phyloP scores from a whole-genome alignment of 768 basidiomycete genomes.

The Roridomyces roridus region DNA sequence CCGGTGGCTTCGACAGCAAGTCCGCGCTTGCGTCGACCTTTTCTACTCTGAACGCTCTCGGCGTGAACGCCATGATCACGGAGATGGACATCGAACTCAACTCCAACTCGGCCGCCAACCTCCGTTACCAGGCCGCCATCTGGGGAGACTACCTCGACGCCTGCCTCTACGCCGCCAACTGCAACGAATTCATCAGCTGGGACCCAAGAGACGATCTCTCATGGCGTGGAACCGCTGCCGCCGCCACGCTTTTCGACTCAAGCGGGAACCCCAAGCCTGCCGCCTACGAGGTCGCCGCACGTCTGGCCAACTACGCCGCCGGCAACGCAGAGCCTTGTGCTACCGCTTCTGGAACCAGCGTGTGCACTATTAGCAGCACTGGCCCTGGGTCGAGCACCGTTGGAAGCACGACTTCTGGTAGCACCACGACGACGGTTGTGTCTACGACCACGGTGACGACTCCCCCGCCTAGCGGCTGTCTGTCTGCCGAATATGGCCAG shows the following conservation, averaged over 20 bases:
- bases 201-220: slow-evolving; percentile 23
- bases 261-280: slow-evolving; percentile 19
- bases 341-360: slow-evolving; percentile 12
- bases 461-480: slow-evolving; percentile 7
- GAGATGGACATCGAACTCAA: slow-evolving; percentile 17
- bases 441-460: slow-evolving; percentile 3
- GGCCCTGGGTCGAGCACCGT: neutral
- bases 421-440: neutral
- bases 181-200: slow-evolving; percentile 23
- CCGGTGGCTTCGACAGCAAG: slow-evolving; percentile 18
- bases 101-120: neutral
- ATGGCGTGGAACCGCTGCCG: slow-evolving; percentile 20
- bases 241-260: slow-evolving; percentile 19
- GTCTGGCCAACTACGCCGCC: slow-evolving; percentile 13
- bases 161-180: slow-evolving; percentile 20
- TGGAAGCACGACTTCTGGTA: neutral
- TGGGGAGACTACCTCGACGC: slow-evolving; percentile 23
- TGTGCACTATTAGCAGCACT: slow-evolving; percentile 8
- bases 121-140: slow-evolving; percentile 20
- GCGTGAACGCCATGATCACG: slow-evolving; percentile 17
- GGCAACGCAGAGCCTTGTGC: slow-evolving; percentile 16
- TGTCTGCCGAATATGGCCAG: neutral
- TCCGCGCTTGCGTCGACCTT: slow-evolving; percentile 17
- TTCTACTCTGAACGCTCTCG: slow-evolving; percentile 13
- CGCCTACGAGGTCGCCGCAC: slow-evolving; percentile 22